phyloP scores from a whole-genome alignment of 2,329 filamentous ascomycete species.

The Tricladium varicosporioides region DNA sequence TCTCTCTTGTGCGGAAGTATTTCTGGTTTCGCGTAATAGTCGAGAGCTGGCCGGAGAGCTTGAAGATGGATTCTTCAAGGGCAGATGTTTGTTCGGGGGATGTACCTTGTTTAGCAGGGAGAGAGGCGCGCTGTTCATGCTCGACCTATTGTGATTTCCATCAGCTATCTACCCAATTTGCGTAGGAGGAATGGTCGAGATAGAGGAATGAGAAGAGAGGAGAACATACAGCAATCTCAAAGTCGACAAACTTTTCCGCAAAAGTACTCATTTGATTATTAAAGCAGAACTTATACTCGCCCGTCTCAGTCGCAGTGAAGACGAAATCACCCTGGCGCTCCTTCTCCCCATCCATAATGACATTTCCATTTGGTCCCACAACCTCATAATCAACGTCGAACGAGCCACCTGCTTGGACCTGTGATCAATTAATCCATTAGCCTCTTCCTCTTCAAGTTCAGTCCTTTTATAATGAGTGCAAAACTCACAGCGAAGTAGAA shows the following conservation, averaged over 20 bases:
- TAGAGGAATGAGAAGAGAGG: not conserved
- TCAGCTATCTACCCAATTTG: not conserved
- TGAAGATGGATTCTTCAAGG: constrained; percentile 92
- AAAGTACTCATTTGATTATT: constrained; percentile 98
- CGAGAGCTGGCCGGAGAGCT: constrained; percentile 87
- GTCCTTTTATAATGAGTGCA: not conserved
- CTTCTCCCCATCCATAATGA: constrained; percentile 83
- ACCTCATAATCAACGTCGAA: constrained; percentile 97
- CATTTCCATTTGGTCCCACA: constrained; percentile 73
- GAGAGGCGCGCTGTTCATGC: constrained; percentile 77
- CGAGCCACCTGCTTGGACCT: constrained; percentile 97
- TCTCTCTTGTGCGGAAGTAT: constrained; percentile 98
- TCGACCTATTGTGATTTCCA: constrained; percentile 66
- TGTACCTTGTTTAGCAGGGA: constrained; percentile 86
- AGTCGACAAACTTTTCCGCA: constrained; percentile 95
- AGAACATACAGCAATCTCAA: constrained; percentile 82
- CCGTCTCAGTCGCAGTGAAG: constrained; percentile 83
- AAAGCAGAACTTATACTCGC: constrained; percentile 97
- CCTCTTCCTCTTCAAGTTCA: not conserved
- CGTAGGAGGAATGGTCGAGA: not conserved
- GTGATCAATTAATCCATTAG: constrained; percentile 11
- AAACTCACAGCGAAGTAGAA: constrained; percentile 93
- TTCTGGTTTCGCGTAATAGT: constrained; percentile 97
- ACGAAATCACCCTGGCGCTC: constrained; percentile 97
- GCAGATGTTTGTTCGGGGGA: constrained; percentile 83